Percentiles rank a stretch among this genome's conserved stretches.
Evolutionary conservation across 768 basidiomycete species (phyloP).

Genomic region (Phlegmacium glaucopus): DNA sequence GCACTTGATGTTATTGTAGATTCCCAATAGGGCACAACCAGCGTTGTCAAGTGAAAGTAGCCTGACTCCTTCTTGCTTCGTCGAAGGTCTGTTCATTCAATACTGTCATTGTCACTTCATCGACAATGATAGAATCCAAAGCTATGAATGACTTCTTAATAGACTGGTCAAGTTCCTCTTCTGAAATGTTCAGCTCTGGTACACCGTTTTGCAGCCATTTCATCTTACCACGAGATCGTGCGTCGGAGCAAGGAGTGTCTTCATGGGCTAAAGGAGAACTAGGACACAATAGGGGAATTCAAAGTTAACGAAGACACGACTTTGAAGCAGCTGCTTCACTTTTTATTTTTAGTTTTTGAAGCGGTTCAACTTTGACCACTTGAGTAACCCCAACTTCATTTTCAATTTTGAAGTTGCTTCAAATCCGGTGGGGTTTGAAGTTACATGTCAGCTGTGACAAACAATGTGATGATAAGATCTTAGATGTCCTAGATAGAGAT

Average conservation of each 20-base stretch:
- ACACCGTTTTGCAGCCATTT: not conserved
- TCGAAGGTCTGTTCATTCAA: conserved; percentile 4
- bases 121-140: not conserved
- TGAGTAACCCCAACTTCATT: not conserved
- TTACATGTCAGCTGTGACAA: not conserved
- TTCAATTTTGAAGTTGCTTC: too few species aligned
- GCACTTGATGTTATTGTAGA: conserved; percentile 39
- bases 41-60: conserved; percentile 31
- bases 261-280: too few species aligned
- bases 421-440: not conserved
- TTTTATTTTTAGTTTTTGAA: not conserved
- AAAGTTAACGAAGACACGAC: not conserved
- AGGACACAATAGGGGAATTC: not conserved
- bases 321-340: not conserved
- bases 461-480: too few species aligned
- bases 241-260: too few species aligned
- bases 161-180: not conserved
- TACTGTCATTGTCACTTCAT: not conserved
- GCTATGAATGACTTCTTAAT: not conserved
- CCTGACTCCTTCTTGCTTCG: conserved; percentile 22
- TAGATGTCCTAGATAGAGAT: not conserved
- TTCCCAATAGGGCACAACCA: conserved; percentile 42
- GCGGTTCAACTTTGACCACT: not conserved
- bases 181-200: not conserved
- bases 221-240: too few species aligned